phyloP scores from a whole-genome alignment of 345 rosid genomes.

The Salix purpurea region DNA sequence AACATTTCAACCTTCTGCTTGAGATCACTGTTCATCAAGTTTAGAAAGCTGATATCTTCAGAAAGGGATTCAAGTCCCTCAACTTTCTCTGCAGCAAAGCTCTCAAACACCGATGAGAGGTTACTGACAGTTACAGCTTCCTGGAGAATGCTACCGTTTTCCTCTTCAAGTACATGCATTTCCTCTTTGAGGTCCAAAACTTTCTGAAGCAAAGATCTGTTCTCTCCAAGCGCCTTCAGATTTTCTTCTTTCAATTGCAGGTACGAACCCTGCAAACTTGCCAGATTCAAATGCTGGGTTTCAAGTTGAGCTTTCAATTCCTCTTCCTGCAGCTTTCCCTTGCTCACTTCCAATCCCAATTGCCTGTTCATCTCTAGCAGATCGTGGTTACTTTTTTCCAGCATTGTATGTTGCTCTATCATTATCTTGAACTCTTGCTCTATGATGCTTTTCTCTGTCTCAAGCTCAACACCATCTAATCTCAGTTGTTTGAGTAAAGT shows the following conservation, averaged over 20 bases:
- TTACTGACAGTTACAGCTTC: slow-evolving; percentile 48
- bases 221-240: slow-evolving; percentile 41
- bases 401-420: slow-evolving; percentile 28
- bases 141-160: slow-evolving; percentile 40
- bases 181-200: slow-evolving; percentile 46
- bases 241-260: slow-evolving; percentile 47
- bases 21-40: slow-evolving; percentile 34
- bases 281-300: slow-evolving; percentile 37
- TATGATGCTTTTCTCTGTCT: slow-evolving; percentile 41
- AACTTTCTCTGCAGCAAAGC: slow-evolving; percentile 50
- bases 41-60: slow-evolving; percentile 38
- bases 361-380: slow-evolving; percentile 55
- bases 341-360: slow-evolving; percentile 47
- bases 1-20: slow-evolving; percentile 43
- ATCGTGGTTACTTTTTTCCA: slow-evolving; percentile 48
- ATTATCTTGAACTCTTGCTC: slow-evolving; percentile 38
- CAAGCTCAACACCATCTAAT: slow-evolving; percentile 47
- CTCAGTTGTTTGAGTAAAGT: slow-evolving; percentile 50
- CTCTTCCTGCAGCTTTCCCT: slow-evolving; percentile 38
- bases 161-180: slow-evolving; percentile 49
- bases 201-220: slow-evolving; percentile 38
- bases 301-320: slow-evolving; percentile 40
- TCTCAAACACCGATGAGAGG: slow-evolving; percentile 48
- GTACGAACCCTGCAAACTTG: slow-evolving; percentile 46
- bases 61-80: slow-evolving; percentile 46